phyloP scores from a whole-genome alignment of 148 eudicot genomes.

The Heliamphora exappendiculata region DNA sequence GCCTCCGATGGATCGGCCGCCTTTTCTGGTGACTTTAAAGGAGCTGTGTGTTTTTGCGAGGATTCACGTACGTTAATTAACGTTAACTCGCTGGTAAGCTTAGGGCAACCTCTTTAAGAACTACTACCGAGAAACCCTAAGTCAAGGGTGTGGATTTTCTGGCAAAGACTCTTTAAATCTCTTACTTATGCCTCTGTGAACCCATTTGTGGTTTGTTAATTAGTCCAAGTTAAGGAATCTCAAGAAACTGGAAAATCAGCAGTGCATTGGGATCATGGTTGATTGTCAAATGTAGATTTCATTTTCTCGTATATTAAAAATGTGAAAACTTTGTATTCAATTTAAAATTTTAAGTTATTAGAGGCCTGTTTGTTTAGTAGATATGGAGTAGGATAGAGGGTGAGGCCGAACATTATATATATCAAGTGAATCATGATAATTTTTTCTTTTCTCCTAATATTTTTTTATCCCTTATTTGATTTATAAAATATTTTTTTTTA shows the following conservation, averaged over 20 bases:
- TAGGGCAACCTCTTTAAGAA: conserved; percentile 11
- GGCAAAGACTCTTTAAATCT: conserved; percentile 13
- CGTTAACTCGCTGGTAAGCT: conserved; percentile 6
- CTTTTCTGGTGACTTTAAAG: conserved; percentile 74
- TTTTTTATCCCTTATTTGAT: too few relatives aligned
- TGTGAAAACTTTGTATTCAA: too few relatives aligned
- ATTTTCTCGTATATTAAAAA: not conserved
- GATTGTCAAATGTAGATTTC: not conserved
- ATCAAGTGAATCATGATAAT: too few relatives aligned
- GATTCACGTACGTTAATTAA: not conserved
- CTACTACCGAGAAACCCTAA: conserved; percentile 57
- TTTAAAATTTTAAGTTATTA: not conserved
- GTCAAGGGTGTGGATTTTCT: conserved; percentile 22
- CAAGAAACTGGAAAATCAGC: conserved; percentile 31
- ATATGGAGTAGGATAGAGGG: too few relatives aligned
- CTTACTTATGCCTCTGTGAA: conserved; percentile 14
- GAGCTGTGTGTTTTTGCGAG: conserved; percentile 18
- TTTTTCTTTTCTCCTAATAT: too few relatives aligned
- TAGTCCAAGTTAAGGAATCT: conserved; percentile 37
- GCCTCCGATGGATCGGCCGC: conserved; percentile 81
- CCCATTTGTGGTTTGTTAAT: conserved; percentile 3
- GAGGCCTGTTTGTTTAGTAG: not conserved
- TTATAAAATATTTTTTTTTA: too few relatives aligned
- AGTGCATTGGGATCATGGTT: conserved; percentile 38
- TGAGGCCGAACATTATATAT: too few relatives aligned